Evolutionary conservation across 148 eudicot species (phyloP).

Genomic region (Chenopodium berlandieri): DNA sequence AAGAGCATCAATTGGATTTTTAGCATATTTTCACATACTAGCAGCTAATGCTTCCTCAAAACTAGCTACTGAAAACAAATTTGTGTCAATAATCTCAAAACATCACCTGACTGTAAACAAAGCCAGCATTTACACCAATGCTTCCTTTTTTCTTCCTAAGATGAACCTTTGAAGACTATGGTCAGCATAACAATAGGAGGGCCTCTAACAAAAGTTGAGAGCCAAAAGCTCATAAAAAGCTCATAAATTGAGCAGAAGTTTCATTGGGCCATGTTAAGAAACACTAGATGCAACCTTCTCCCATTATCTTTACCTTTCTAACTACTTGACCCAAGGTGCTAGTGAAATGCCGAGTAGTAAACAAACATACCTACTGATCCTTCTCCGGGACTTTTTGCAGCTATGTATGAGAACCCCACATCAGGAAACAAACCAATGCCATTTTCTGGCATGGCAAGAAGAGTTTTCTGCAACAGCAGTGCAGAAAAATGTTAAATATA

Average conservation of each 20-base stretch:
- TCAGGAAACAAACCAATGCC: conserved; percentile 97
- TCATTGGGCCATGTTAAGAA: neutral
- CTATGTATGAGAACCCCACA: conserved; percentile 93
- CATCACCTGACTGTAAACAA: too few species aligned
- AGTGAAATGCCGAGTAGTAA: neutral
- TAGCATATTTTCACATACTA: too few species aligned
- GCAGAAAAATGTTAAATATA: conserved; percentile 4
- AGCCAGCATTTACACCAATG: too few species aligned
- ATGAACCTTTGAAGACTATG: too few species aligned
- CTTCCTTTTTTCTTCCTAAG: too few species aligned
- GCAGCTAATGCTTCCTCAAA: too few species aligned
- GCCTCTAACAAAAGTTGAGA: neutral
- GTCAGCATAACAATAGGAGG: neutral
- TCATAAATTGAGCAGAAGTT: neutral
- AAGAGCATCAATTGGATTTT: too few species aligned
- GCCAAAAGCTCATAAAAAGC: neutral
- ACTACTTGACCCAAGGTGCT: neutral
- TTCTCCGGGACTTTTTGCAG: conserved; percentile 88
- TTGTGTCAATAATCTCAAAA: too few species aligned
- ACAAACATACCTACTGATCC: conserved; percentile 76
- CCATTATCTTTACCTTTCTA: too few species aligned
- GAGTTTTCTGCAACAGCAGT: conserved; percentile 56
- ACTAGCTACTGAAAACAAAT: too few species aligned
- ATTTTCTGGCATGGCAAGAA: conserved; percentile 98
- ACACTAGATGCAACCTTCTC: neutral